These are phyloP conservation scores for Mycena sp. DNA, from an alignment of 1,284 basidiomycete genomes.

Conservation along the genomic window DNA sequence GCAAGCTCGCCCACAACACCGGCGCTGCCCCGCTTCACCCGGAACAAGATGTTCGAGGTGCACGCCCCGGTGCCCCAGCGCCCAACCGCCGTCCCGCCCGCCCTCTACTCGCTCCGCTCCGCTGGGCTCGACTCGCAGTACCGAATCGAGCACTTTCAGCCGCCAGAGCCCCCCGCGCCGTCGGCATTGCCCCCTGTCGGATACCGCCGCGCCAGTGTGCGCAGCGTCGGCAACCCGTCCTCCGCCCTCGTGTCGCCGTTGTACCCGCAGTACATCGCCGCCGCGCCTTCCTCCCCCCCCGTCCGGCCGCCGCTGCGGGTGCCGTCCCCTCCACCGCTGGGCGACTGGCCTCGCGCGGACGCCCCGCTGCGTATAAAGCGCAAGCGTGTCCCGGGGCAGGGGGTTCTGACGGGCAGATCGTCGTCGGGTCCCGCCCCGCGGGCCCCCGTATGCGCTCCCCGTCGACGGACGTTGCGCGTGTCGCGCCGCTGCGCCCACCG, in stretches of 20 bases:
- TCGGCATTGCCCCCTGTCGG: slow-evolving; percentile 4
- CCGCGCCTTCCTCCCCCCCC: slow-evolving; percentile 9
- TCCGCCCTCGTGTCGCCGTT: slow-evolving; percentile 10
- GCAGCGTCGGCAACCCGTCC: slow-evolving; percentile 19
- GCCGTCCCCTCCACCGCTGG: slow-evolving; percentile 23
- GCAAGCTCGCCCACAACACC: not conserved
- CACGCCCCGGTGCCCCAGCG: slow-evolving; percentile 15
- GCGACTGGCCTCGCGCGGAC: slow-evolving; percentile 28
- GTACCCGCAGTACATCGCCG: slow-evolving; percentile 28
- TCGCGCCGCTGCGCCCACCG: too few relatives aligned
- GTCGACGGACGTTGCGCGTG: too few relatives aligned
- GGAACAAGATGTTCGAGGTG: slow-evolving; percentile 15
- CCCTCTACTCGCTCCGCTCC: slow-evolving; percentile 18
- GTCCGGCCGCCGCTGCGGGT: not conserved
- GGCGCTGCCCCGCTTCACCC: slow-evolving; percentile 18
- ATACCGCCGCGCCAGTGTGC: too few relatives aligned
- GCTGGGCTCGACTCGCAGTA: slow-evolving; percentile 23
- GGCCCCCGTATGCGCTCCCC: slow-evolving; percentile 20
- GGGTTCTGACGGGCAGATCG: not conserved
- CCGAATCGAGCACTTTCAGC: slow-evolving; percentile 27
- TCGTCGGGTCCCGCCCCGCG: slow-evolving; percentile 3
- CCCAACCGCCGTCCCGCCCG: slow-evolving; percentile 18
- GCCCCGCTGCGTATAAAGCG: slow-evolving; percentile 26
- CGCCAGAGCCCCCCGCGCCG: not conserved
- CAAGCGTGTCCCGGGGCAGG: slow-evolving; percentile 7